Conservation (phyloP, 495 filamentous ascomycete species). For the Lentithecium fluviatile region DNA sequence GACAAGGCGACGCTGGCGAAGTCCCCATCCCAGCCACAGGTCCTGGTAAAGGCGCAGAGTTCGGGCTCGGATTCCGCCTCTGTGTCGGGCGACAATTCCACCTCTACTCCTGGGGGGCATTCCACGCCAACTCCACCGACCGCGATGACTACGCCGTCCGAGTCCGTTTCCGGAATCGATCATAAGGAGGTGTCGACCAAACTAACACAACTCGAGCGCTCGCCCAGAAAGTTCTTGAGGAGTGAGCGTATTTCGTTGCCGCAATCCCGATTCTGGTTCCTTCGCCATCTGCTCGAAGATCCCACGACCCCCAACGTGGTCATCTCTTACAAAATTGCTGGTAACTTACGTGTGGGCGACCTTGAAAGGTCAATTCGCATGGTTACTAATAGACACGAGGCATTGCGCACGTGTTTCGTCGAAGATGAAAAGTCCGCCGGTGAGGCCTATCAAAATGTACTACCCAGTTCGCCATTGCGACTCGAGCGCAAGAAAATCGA, state of each 20-base stretch:
- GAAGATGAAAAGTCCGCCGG: background rate
- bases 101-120: too few species aligned
- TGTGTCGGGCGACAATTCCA: too few species aligned
- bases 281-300: constrained; percentile 5
- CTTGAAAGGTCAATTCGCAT: constrained; percentile 5
- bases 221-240: background rate
- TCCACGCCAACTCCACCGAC: too few species aligned
- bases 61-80: too few species aligned
- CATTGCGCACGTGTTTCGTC: constrained; percentile 15
- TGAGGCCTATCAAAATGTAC: constrained; percentile 8
- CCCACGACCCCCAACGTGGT: constrained; percentile 4
- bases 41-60: too few species aligned
- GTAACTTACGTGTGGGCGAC: background rate
- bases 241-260: constrained; percentile 8
- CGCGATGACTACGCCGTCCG: too few species aligned
- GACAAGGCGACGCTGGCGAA: background rate
- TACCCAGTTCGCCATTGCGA: background rate
- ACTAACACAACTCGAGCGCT: background rate
- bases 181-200: background rate
- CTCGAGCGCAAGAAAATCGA: constrained; percentile 3
- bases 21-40: background rate
- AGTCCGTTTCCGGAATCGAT: too few species aligned
- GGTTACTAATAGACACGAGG: constrained; percentile 6
- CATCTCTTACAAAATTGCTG: background rate
- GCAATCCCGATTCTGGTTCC: constrained; percentile 21